Evolutionary conservation across 202 grass and related monocot genomes (phyloP).

Genomic region (Schoenoplectus tabernaemontani): DNA sequence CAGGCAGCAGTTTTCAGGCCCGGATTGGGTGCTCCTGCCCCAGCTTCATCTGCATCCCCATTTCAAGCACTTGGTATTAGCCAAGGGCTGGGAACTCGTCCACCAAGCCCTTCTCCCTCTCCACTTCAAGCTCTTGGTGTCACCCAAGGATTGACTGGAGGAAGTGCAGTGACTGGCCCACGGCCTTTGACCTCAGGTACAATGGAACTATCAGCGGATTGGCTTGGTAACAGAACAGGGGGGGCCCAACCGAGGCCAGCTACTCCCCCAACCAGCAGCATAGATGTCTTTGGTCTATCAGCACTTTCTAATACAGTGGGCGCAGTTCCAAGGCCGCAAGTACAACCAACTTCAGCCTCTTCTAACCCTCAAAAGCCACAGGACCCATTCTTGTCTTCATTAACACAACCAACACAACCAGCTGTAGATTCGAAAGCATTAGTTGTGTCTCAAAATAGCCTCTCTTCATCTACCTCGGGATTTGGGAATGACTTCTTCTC

Average conservation of each 20-base stretch:
- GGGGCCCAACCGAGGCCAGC: conserved; percentile 35
- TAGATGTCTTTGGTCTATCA: conserved; percentile 45
- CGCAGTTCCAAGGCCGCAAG: conserved; percentile 40
- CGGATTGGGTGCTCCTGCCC: conserved; percentile 10
- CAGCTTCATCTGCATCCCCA: neutral
- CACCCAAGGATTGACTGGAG: conserved; percentile 41
- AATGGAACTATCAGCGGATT: conserved; percentile 36
- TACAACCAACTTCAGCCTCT: conserved; percentile 45
- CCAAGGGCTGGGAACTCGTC: neutral
- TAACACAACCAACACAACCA: neutral
- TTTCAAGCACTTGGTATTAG: conserved; percentile 12
- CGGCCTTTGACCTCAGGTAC: conserved; percentile 14
- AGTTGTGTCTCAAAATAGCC: conserved; percentile 62
- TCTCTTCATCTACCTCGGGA: conserved; percentile 38
- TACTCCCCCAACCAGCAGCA: conserved; percentile 29
- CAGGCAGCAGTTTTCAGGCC: conserved; percentile 25
- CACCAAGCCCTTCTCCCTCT: neutral
- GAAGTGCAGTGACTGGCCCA: conserved; percentile 39
- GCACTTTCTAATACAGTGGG: conserved; percentile 39
- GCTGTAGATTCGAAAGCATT: conserved; percentile 45
- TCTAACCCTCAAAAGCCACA: conserved; percentile 40
- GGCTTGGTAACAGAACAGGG: conserved; percentile 43
- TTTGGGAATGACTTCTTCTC: conserved; percentile 65
- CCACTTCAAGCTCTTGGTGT: conserved; percentile 35
- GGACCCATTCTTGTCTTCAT: conserved; percentile 32